phyloP scores from a whole-genome alignment of 2,329 filamentous ascomycete genomes.

The Dactylonectria estremocensis region DNA sequence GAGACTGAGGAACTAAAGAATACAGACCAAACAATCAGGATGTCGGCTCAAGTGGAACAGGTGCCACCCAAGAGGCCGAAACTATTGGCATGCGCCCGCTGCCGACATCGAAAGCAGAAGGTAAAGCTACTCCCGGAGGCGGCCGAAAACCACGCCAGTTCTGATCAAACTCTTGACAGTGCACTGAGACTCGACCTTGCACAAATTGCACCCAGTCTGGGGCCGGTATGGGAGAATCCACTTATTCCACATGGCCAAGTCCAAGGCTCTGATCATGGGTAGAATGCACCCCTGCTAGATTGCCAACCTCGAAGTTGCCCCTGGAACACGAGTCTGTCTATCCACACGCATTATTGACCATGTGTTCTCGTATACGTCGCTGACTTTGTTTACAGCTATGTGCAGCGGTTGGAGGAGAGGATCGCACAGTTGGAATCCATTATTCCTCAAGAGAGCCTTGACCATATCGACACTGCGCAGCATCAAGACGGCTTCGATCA shows the following conservation, averaged over 20 bases:
- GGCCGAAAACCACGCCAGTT: background rate
- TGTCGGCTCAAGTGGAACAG: conserved; percentile 15
- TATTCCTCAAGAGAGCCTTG: conserved; percentile 22
- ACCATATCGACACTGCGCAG: conserved; percentile 11
- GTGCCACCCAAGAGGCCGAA: conserved; percentile 18
- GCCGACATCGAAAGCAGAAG: conserved; percentile 31
- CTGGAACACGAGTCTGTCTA: background rate
- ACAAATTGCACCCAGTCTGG: conserved; percentile 25
- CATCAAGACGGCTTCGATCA: background rate
- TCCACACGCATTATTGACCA: background rate
- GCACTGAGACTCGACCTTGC: conserved; percentile 23
- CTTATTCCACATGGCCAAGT: background rate
- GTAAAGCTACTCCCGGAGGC: conserved; percentile 1
- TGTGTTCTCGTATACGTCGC: background rate
- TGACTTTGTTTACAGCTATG: conserved; percentile 13
- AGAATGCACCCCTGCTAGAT: conserved; percentile 3
- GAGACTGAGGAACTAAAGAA: too few species aligned
- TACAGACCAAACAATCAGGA: background rate
- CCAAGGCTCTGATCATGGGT: background rate
- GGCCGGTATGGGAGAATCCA: conserved; percentile 10
- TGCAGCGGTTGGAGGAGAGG: conserved; percentile 20
- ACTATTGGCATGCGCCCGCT: conserved; percentile 21
- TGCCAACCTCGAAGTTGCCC: conserved; percentile 2
- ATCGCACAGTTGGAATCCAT: conserved; percentile 23
- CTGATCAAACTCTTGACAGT: conserved; percentile 22